These are phyloP conservation scores for Potentilla sterilis DNA, from an alignment of 306 rosid genomes.

Conservation along the genomic window DNA sequence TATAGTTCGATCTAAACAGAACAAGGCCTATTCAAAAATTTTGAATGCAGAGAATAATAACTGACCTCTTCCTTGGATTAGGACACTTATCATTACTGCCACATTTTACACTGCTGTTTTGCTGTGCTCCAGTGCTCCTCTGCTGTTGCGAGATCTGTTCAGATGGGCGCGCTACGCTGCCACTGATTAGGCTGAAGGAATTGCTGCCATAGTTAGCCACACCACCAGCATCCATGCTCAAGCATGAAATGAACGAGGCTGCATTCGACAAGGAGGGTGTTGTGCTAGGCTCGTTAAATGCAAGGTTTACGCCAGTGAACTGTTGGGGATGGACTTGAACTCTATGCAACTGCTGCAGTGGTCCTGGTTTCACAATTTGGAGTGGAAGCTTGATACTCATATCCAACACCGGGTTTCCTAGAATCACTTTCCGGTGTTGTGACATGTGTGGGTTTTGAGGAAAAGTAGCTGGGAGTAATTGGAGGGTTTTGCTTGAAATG, in stretches of 20 bases:
- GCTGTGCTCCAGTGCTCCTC: conserved; percentile 62
- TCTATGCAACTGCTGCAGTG: conserved; percentile 46
- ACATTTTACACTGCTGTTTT: conserved; percentile 74
- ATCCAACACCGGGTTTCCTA: conserved; percentile 62
- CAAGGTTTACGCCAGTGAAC: conserved; percentile 68
- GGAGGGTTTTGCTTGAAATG: conserved; percentile 37
- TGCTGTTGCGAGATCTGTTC: conserved; percentile 72
- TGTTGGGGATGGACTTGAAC: conserved; percentile 44
- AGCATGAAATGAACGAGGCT: conserved; percentile 79
- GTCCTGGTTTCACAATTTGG: conserved; percentile 43
- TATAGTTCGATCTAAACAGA: not conserved
- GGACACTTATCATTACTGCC: conserved; percentile 73
- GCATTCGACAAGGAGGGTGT: conserved; percentile 76
- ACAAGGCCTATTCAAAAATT: conserved; percentile 1
- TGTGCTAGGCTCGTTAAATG: conserved; percentile 71
- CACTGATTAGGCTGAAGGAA: conserved; percentile 60
- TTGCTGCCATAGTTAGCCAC: conserved; percentile 62
- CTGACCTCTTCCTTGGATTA: conserved; percentile 85
- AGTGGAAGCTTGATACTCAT: conserved; percentile 54
- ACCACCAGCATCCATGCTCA: conserved; percentile 80
- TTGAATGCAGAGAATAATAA: not conserved
- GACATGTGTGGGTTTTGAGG: conserved; percentile 36
- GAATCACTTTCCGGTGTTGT: conserved; percentile 15
- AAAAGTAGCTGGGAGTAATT: conserved; percentile 38
- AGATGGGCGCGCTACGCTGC: conserved; percentile 60